These are phyloP conservation scores for Limonium bicolor DNA, from an alignment of 148 eudicot species.

Conservation along the genomic window DNA sequence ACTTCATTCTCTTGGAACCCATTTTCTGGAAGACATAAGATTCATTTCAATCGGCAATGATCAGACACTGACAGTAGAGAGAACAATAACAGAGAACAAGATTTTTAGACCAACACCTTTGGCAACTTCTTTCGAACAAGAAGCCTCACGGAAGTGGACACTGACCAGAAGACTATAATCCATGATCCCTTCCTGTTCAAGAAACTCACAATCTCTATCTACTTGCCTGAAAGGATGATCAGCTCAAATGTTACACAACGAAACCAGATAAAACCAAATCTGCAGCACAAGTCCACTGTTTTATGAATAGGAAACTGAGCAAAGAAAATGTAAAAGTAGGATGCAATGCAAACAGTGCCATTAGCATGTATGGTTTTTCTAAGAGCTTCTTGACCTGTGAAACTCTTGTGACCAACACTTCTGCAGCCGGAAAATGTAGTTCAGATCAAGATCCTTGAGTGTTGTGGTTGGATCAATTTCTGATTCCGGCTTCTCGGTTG, in stretches of 20 bases:
- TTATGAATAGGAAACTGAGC: background rate
- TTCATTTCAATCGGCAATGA: background rate
- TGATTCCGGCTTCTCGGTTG: constrained; percentile 61
- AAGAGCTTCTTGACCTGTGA: constrained; percentile 49
- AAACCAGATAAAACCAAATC: background rate
- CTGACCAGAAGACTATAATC: constrained; percentile 66
- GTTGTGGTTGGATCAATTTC: constrained; percentile 78
- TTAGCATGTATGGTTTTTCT: too few species aligned
- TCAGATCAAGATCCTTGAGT: constrained; percentile 82
- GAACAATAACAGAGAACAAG: background rate
- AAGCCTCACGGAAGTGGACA: constrained; percentile 36
- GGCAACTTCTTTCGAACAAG: constrained; percentile 15
- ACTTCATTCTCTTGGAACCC: constrained; percentile 11
- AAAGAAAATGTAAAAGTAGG: background rate
- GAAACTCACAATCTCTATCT: constrained; percentile 59
- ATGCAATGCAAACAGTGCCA: too few species aligned
- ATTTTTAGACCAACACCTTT: constrained; percentile 8
- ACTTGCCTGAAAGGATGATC: constrained; percentile 42
- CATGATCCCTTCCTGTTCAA: constrained; percentile 64
- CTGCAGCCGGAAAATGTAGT: constrained; percentile 56
- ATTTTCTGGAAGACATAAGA: constrained; percentile 21
- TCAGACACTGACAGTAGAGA: background rate
- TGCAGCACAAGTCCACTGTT: too few species aligned
- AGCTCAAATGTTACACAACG: background rate
- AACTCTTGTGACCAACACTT: constrained; percentile 75